Evolutionary conservation across 495 filamentous ascomycete species (phyloP).

Genomic region (Hypoxylon perforatum): DNA sequence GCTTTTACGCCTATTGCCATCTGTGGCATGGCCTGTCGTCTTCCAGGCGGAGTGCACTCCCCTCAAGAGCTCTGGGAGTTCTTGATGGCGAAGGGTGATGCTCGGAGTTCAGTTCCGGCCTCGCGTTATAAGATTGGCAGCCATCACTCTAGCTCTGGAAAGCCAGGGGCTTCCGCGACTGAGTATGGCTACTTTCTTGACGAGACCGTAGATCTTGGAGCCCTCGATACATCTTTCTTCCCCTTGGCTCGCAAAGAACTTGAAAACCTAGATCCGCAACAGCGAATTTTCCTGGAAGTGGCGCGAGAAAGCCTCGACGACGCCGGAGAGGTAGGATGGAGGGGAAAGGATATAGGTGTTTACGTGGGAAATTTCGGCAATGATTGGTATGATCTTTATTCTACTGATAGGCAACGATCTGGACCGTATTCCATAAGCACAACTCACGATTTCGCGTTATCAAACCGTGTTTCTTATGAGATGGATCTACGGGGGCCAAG

Average conservation of each 20-base stretch:
- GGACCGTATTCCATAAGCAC: constrained; percentile 31
- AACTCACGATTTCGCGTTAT: constrained; percentile 55
- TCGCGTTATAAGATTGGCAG: constrained; percentile 52
- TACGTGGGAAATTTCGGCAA: constrained; percentile 61
- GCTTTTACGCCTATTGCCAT: too few species aligned
- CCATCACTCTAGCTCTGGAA: constrained; percentile 38
- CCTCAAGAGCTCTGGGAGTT: constrained; percentile 50
- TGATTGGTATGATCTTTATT: constrained; percentile 43
- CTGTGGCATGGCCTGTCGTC: constrained; percentile 50
- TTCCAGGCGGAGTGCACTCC: constrained; percentile 47
- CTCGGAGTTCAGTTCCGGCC: constrained; percentile 44
- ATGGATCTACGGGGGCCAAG: constrained; percentile 48
- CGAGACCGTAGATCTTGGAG: constrained; percentile 37
- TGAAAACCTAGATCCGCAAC: constrained; percentile 62
- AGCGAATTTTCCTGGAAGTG: constrained; percentile 62
- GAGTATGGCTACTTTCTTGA: constrained; percentile 44
- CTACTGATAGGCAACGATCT: constrained; percentile 30
- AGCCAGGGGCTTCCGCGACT: constrained; percentile 9
- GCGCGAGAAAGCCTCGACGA: constrained; percentile 58
- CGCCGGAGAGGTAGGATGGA: constrained; percentile 58
- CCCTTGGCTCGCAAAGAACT: constrained; percentile 53
- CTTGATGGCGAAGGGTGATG: constrained; percentile 38
- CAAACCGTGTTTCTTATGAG: constrained; percentile 63
- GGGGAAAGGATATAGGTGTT: constrained; percentile 56
- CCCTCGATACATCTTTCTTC: constrained; percentile 52